Conservation (phyloP, 306 rosid species). For the Adenanthera pavonina region DNA sequence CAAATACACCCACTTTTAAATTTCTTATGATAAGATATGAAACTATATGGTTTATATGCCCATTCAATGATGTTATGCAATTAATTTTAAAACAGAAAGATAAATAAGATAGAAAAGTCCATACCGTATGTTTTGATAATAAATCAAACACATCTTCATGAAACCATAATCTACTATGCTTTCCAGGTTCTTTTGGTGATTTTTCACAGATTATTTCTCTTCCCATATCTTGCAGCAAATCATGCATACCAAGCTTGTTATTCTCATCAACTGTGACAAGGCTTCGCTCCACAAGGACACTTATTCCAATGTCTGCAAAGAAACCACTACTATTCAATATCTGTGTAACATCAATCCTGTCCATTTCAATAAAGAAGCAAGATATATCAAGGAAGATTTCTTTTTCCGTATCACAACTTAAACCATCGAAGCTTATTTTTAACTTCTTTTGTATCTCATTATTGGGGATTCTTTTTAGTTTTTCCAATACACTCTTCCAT, state of each 20-base stretch:
- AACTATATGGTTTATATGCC: neutral
- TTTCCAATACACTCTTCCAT: neutral
- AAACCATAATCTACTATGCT: conserved; percentile 4
- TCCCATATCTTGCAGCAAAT: conserved; percentile 8
- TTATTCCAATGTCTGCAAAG: neutral
- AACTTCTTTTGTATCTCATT: neutral
- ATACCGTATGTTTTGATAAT: neutral
- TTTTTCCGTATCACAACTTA: neutral
- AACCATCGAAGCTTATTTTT: neutral
- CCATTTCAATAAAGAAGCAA: neutral
- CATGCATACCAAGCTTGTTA: conserved; percentile 3
- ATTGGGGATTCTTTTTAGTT: neutral
- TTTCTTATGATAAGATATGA: neutral
- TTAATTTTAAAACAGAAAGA: neutral
- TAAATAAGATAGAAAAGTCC: neutral
- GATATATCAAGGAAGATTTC: conserved; percentile 6
- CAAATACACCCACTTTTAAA: neutral
- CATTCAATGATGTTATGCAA: neutral
- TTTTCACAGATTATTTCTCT: neutral
- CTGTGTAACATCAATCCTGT: neutral
- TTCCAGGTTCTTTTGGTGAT: neutral
- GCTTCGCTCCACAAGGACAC: neutral
- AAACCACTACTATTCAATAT: neutral
- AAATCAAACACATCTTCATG: neutral
- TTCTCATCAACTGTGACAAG: neutral